Conservation (phyloP, 2,329 filamentous ascomycete genomes). For the Decorospora gaudefroyi region DNA sequence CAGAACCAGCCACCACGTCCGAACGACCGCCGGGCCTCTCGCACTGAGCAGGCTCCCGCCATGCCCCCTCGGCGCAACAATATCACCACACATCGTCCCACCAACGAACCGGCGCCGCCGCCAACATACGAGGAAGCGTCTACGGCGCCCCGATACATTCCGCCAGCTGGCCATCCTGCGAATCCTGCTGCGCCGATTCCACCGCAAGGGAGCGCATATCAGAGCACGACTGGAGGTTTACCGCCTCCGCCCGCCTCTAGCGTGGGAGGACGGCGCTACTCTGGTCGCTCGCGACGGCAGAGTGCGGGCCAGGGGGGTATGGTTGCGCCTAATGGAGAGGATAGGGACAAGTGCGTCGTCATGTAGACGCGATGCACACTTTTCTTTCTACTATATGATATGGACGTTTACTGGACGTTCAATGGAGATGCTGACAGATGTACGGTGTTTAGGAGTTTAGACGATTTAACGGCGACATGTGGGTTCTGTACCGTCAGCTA, state of each 20-base stretch:
- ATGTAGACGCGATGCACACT: constrained; percentile 42
- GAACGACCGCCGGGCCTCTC: constrained; percentile 35
- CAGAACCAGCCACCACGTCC: constrained; percentile 30
- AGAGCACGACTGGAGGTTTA: constrained; percentile 17
- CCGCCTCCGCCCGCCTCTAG: constrained; percentile 18
- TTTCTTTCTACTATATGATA: too few species aligned
- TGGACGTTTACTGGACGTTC: not conserved
- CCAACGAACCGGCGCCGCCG: constrained; percentile 60
- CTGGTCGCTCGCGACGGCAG: constrained; percentile 19
- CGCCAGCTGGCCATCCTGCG: constrained; percentile 53
- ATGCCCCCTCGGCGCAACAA: constrained; percentile 54
- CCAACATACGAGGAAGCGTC: constrained; percentile 70
- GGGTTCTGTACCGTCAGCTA: not conserved
- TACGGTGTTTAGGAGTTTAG: constrained; percentile 2
- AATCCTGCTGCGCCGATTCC: constrained; percentile 43
- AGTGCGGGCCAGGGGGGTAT: constrained; percentile 28
- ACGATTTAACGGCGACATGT: too few species aligned
- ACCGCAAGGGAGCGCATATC: constrained; percentile 36
- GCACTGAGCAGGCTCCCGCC: constrained; percentile 48
- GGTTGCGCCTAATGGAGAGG: constrained; percentile 21
- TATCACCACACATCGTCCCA: constrained; percentile 43
- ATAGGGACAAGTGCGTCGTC: constrained; percentile 42
- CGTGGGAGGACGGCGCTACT: not conserved
- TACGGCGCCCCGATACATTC: constrained; percentile 59
- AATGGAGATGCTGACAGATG: not conserved